phyloP scores from a whole-genome alignment of 2,329 filamentous ascomycete genomes.

The Tolypocladium nubicola region DNA sequence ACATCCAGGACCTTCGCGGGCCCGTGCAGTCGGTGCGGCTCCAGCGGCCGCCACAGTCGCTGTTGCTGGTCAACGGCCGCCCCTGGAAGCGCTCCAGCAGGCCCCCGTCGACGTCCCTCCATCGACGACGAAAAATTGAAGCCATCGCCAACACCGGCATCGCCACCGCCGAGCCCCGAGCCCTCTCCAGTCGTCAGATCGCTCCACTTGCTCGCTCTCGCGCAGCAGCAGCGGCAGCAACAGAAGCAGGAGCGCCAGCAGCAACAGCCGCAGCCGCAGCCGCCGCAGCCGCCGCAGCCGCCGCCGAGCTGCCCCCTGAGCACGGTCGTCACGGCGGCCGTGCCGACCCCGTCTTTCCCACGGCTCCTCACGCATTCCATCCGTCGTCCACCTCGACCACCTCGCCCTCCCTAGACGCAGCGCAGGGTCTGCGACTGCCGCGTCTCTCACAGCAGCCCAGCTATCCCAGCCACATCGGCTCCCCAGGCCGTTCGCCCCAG shows the following conservation, averaged over 20 bases:
- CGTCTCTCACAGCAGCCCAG: constrained; percentile 19
- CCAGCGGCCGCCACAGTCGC: not conserved
- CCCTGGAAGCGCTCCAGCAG: not conserved
- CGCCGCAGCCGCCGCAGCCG: not conserved
- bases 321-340: constrained; percentile 37
- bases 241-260: not conserved
- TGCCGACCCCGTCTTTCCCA: constrained; percentile 30
- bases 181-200: not conserved
- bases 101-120: not conserved
- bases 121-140: not conserved
- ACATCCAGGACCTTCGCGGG: not conserved
- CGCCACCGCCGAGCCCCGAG: not conserved
- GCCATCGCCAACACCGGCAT: not conserved
- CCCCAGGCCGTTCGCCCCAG: not conserved
- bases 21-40: constrained; percentile 1
- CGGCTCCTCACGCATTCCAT: constrained; percentile 35
- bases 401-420: constrained; percentile 17
- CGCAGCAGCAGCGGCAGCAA: not conserved
- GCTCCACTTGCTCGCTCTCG: not conserved
- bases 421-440: constrained; percentile 16
- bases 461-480: constrained; percentile 10
- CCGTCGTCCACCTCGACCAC: constrained; percentile 10
- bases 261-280: too few relatives aligned
- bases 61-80: constrained; percentile 1
- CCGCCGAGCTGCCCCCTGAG: constrained; percentile 9